A percentile compares a stretch with the other conserved stretches of the same genome.
These are phyloP conservation scores for Kwoniella sp. DNA, from an alignment of 768 basidiomycete genomes.

Conservation along the genomic window DNA sequence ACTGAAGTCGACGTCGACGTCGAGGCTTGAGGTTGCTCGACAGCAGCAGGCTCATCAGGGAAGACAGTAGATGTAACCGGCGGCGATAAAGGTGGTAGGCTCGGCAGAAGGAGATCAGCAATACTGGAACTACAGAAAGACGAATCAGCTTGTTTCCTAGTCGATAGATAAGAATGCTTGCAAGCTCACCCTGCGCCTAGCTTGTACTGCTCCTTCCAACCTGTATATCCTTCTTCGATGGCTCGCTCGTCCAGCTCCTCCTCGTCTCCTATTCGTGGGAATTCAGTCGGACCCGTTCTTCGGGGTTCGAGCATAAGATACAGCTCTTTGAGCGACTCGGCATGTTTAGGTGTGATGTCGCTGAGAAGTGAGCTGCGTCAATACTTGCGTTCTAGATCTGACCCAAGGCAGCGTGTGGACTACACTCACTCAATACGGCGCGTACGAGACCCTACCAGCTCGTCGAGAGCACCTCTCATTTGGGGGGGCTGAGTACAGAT, in stretches of 20 bases:
- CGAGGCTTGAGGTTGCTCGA: conserved; percentile 4
- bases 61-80: conserved; percentile 38
- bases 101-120: conserved; percentile 26
- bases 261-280: conserved; percentile 40
- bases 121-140: conserved; percentile 22
- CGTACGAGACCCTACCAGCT: conserved; percentile 22
- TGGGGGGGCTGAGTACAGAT: conserved; percentile 20
- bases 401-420: background rate
- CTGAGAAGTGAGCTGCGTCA: conserved; percentile 10
- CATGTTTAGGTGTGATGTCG: conserved; percentile 34
- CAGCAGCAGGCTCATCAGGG: conserved; percentile 34
- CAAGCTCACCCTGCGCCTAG: conserved; percentile 42
- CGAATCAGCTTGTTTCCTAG: background rate
- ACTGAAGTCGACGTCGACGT: conserved; percentile 11
- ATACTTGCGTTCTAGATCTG: conserved; percentile 6
- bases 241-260: conserved; percentile 19
- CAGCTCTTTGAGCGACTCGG: conserved; percentile 27
- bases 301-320: conserved; percentile 30
- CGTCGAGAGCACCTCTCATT: conserved; percentile 33
- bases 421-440: conserved; percentile 29
- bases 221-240: conserved; percentile 28
- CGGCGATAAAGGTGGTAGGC: conserved; percentile 41
- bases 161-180: background rate
- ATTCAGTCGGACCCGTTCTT: conserved; percentile 10
- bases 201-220: conserved; percentile 40